These are phyloP conservation scores for Plectosphaerella cucumerina DNA, from an alignment of 2,329 filamentous ascomycete species.

Conservation along the genomic window DNA sequence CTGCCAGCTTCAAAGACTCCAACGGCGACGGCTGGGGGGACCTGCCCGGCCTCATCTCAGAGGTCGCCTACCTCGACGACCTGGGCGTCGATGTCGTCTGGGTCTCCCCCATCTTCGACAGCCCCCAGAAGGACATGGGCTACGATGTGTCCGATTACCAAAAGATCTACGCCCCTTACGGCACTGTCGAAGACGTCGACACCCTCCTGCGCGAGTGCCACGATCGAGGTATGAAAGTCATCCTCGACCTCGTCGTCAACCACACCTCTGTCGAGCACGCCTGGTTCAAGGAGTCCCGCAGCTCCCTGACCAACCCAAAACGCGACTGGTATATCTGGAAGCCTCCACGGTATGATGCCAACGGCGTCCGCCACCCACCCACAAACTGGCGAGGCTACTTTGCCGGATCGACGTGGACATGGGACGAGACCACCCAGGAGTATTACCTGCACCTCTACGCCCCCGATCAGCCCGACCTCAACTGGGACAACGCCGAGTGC, in stretches of 20 bases:
- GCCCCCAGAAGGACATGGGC: conserved; percentile 64
- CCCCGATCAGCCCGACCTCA: conserved; percentile 69
- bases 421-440: conserved; percentile 44
- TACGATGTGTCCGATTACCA: conserved; percentile 71
- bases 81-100: conserved; percentile 61
- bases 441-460: conserved; percentile 62
- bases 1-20: conserved; percentile 54
- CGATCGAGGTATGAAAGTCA: conserved; percentile 56
- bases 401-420: conserved; percentile 46
- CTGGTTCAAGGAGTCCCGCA: conserved; percentile 54
- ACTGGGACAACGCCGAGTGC: conserved; percentile 67
- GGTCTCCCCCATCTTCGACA: conserved; percentile 49
- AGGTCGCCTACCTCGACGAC: conserved; percentile 59
- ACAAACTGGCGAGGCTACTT: conserved; percentile 52
- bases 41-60: conserved; percentile 58
- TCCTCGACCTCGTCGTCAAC: conserved; percentile 71
- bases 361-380: conserved; percentile 52
- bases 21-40: conserved; percentile 62
- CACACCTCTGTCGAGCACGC: conserved; percentile 56
- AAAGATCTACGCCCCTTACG: conserved; percentile 61
- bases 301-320: conserved; percentile 45
- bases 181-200: conserved; percentile 64
- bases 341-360: conserved; percentile 45
- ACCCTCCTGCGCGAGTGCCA: conserved; percentile 57
- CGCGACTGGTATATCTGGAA: conserved; percentile 66